Evolutionary conservation across 495 filamentous ascomycete species (phyloP).

Genomic region (Talaromyces liani): DNA sequence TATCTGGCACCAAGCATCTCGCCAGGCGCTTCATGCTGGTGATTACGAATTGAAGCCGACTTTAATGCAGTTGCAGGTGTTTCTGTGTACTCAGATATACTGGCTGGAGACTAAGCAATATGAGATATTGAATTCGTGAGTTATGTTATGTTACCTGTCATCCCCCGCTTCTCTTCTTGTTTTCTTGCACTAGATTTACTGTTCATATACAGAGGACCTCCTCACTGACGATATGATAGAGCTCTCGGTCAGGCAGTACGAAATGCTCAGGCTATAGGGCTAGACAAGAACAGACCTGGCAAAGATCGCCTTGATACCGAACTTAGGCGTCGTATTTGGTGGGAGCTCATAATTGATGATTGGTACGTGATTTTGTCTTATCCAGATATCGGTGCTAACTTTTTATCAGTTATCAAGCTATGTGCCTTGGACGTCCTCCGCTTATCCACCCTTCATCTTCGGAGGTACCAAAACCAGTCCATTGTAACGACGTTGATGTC

Average conservation of each 20-base stretch:
- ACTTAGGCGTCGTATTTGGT: constrained; percentile 10
- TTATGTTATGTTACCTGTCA: not conserved
- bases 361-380: not conserved
- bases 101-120: constrained; percentile 6
- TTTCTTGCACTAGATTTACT: not conserved
- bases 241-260: constrained; percentile 7
- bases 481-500: constrained; percentile 9
- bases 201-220: too few relatives aligned
- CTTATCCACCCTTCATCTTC: constrained; percentile 9
- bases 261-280: constrained; percentile 4
- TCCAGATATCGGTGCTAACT: not conserved
- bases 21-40: constrained; percentile 4
- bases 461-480: constrained; percentile 7
- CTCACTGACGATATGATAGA: not conserved
- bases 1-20: constrained; percentile 8
- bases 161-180: not conserved
- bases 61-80: constrained; percentile 6
- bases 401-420: constrained; percentile 7
- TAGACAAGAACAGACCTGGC: constrained; percentile 2
- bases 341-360: constrained; percentile 7
- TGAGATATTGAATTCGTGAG: constrained; percentile 7
- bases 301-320: constrained; percentile 5
- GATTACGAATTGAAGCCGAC: constrained; percentile 5
- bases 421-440: constrained; percentile 8
- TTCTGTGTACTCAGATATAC: constrained; percentile 7